phyloP scores from a whole-genome alignment of 768 basidiomycete genomes.

The Cytidiella melzeri region DNA sequence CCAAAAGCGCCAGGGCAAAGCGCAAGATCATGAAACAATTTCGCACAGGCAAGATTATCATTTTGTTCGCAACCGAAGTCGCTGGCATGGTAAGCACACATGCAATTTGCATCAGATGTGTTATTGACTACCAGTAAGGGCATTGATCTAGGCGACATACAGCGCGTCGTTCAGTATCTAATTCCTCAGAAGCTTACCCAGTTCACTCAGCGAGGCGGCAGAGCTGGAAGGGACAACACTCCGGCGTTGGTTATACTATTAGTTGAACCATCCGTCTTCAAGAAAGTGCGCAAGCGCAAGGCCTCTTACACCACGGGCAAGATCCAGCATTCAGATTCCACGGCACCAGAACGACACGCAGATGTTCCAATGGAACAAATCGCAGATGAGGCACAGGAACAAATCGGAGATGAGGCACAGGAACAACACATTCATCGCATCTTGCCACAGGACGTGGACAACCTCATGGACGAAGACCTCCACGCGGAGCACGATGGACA shows the following conservation, averaged over 20 bases:
- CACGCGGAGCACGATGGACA: no score
- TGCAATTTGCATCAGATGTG: not conserved
- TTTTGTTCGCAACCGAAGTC: constrained; percentile 5
- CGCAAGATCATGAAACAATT: not conserved
- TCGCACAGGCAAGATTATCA: constrained; percentile 1
- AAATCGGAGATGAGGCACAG: no score
- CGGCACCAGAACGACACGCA: no score
- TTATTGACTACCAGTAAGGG: not conserved
- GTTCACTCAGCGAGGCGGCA: constrained; percentile 2
- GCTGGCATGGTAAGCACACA: constrained; percentile 1
- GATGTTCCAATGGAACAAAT: no score
- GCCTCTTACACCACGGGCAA: no score
- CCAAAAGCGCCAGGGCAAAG: not conserved
- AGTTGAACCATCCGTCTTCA: constrained; percentile 5
- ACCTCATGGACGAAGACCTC: no score
- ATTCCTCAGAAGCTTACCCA: not conserved
- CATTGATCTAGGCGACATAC: constrained; percentile 3
- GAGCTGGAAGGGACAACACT: constrained; percentile 1
- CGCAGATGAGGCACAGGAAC: no score
- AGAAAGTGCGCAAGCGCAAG: no score
- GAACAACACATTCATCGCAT: no score
- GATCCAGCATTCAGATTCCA: no score
- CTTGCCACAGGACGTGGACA: no score
- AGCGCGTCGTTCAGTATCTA: not conserved
- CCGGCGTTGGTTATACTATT: constrained; percentile 4